These are phyloP conservation scores for Hypericum perforatum DNA, from an alignment of 345 rosid species.

Conservation along the genomic window DNA sequence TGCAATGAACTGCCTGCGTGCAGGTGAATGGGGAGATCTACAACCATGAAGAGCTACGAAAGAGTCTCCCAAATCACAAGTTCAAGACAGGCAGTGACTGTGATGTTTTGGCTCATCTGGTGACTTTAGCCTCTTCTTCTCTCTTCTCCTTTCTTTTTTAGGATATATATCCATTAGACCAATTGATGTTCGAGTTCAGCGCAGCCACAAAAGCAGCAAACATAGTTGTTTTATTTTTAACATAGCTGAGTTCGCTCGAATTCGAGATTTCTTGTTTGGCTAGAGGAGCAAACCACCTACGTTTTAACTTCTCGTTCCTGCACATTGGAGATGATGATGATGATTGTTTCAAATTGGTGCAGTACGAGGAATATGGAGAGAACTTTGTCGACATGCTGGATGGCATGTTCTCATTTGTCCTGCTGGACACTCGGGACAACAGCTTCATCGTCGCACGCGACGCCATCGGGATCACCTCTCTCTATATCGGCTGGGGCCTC, in stretches of 20 bases:
- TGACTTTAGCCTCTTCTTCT: slow-evolving; percentile 11
- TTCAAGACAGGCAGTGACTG: slow-evolving; percentile 89
- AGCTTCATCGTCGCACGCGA: slow-evolving; percentile 88
- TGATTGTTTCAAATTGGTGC: not conserved
- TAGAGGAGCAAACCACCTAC: too few relatives aligned
- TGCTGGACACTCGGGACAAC: slow-evolving; percentile 68
- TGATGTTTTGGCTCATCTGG: slow-evolving; percentile 93
- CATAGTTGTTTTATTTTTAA: too few relatives aligned
- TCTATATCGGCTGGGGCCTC: slow-evolving; percentile 90
- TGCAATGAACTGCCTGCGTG: too few relatives aligned
- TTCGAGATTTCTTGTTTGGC: not conserved
- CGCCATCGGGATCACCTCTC: slow-evolving; percentile 89
- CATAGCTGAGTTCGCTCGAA: not conserved
- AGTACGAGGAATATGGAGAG: slow-evolving; percentile 93
- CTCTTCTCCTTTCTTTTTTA: too few relatives aligned
- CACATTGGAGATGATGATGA: too few relatives aligned
- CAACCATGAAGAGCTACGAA: slow-evolving; percentile 77
- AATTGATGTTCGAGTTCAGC: too few relatives aligned
- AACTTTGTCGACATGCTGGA: slow-evolving; percentile 79
- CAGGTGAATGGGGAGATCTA: slow-evolving; percentile 96
- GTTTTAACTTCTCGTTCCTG: too few relatives aligned
- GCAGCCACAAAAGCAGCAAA: too few relatives aligned
- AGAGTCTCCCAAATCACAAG: slow-evolving; percentile 52
- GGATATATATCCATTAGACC: too few relatives aligned
- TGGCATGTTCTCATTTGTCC: slow-evolving; percentile 88